Evolutionary conservation across 2,329 filamentous ascomycete species (phyloP).

Genomic region (Lasiodiplodia theobromae): DNA sequence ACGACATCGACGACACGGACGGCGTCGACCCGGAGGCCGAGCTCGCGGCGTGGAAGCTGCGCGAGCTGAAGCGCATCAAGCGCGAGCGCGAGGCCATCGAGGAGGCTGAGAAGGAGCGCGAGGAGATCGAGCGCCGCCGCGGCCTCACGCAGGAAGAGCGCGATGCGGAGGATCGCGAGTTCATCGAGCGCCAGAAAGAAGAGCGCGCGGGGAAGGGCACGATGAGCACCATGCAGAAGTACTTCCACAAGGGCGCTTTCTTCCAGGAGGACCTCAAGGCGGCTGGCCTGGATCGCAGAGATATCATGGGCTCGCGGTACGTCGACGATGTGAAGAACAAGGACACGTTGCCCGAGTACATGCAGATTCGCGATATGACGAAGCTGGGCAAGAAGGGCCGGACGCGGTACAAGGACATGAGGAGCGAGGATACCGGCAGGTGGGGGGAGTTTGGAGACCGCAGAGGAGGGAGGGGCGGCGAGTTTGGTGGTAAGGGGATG

Average conservation of each 20-base stretch:
- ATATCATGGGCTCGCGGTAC: constrained; percentile 85
- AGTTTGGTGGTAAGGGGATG: constrained; percentile 46
- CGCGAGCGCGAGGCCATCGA: constrained; percentile 87
- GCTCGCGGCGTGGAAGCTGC: constrained; percentile 89
- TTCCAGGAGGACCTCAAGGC: constrained; percentile 82
- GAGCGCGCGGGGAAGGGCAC: constrained; percentile 78
- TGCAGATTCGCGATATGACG: constrained; percentile 93
- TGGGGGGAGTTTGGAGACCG: constrained; percentile 74
- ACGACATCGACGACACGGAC: constrained; percentile 88
- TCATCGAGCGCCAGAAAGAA: constrained; percentile 77
- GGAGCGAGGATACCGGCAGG: constrained; percentile 85
- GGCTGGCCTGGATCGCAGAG: constrained; percentile 77
- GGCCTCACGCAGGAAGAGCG: constrained; percentile 89
- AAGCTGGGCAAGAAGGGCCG: constrained; percentile 91
- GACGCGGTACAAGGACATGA: constrained; percentile 88
- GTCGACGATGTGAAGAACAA: constrained; percentile 84
- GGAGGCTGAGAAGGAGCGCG: constrained; percentile 80
- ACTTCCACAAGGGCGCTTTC: constrained; percentile 96
- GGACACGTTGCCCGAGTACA: constrained; percentile 84
- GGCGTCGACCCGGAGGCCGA: constrained; percentile 86
- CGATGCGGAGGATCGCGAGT: constrained; percentile 81
- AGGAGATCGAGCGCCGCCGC: constrained; percentile 85
- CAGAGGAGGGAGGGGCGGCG: constrained; percentile 47
- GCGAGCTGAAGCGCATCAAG: constrained; percentile 88
- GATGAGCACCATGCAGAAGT: constrained; percentile 92